Conservation (phyloP, 2,329 filamentous ascomycete genomes). For the Aphanocladium album region DNA sequence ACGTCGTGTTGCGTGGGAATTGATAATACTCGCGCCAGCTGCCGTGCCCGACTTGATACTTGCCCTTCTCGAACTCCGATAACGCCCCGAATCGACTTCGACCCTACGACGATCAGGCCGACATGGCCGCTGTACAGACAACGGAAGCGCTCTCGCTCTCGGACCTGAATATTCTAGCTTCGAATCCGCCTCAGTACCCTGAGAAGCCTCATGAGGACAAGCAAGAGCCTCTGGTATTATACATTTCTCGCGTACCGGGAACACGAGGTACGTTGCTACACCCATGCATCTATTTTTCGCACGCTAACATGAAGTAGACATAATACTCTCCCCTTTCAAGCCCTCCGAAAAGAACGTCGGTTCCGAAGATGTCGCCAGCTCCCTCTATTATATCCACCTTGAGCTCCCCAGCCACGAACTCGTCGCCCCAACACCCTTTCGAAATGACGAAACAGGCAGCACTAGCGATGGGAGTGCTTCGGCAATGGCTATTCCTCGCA, state of each 20-base stretch:
- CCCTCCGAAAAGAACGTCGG: slow-evolving; percentile 86
- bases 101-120: neutral
- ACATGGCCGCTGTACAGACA: neutral
- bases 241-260: slow-evolving; percentile 89
- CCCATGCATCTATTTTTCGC: too few relatives aligned
- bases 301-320: slow-evolving; percentile 49
- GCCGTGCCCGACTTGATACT: neutral
- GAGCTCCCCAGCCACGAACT: slow-evolving; percentile 47
- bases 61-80: neutral
- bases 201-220: slow-evolving; percentile 65
- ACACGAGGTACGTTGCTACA: slow-evolving; percentile 61
- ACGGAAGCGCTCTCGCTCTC: slow-evolving; percentile 82
- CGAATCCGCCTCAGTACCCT: slow-evolving; percentile 82
- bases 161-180: slow-evolving; percentile 71
- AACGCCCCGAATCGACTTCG: neutral
- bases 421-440: slow-evolving; percentile 24
- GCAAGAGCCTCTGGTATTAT: slow-evolving; percentile 71
- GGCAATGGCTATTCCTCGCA: slow-evolving; percentile 45
- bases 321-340: slow-evolving; percentile 88
- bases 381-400: slow-evolving; percentile 87
- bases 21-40: too few relatives aligned
- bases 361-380: slow-evolving; percentile 77
- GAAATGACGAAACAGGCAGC: slow-evolving; percentile 30
- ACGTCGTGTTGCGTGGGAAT: neutral
- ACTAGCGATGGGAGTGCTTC: slow-evolving; percentile 41